Evolutionary conservation across 768 basidiomycete species (phyloP), one percentile per base, ranked within the genome.

Genomic region (Sistotremastrum suecicum): DNA sequence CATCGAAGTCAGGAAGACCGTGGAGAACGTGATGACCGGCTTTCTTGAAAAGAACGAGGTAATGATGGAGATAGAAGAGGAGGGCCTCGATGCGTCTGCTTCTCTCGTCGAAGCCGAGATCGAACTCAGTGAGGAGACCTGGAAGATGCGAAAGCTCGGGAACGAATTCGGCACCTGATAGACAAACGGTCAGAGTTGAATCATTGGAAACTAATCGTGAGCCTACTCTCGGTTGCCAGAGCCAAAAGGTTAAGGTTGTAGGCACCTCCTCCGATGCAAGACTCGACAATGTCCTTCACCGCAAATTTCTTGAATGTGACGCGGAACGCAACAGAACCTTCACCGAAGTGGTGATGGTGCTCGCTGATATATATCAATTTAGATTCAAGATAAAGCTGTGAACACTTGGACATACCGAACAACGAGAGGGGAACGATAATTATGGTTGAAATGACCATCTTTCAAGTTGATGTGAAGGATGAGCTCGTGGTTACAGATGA

Each of bases 401-500:
- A 28, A 30, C 5, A 36, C 5, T 29, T 5, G 10, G 29, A n/a
- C 42, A 37, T 43, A 50, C 47, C 38, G 36, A 31, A 36, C 33
- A 5, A n/a, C 37, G 11, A 46, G 41, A 5, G 43, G 42, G 45
- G 48, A 54, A 2, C 42, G 34, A 44, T 52, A 48, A 12, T 62
- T 55, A 34, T 51, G 49, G 30, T 54, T 50, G 49, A 53, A 54
- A 39, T 58, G 53, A 29, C 57, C 59, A n/a, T 49, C 44, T 4
- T 42, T 41, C 37, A 61, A 41, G n/a, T 38, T 51, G 7, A 63
- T 43, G 28, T 44, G 47, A 28, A 63, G 50, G 39, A 63, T 46
- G 2, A 47, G 59, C 32, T 63, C 60, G 39, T 63, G 62, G 45
- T 60, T 60, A 46, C 62, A 61, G 39, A 63, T 52, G 47, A 63